Percentiles rank a stretch among this genome's conserved stretches.
Evolutionary conservation across 352 stramenopile genomes (phyloP).

Genomic region (Thalassiosira livingstoniorum): DNA sequence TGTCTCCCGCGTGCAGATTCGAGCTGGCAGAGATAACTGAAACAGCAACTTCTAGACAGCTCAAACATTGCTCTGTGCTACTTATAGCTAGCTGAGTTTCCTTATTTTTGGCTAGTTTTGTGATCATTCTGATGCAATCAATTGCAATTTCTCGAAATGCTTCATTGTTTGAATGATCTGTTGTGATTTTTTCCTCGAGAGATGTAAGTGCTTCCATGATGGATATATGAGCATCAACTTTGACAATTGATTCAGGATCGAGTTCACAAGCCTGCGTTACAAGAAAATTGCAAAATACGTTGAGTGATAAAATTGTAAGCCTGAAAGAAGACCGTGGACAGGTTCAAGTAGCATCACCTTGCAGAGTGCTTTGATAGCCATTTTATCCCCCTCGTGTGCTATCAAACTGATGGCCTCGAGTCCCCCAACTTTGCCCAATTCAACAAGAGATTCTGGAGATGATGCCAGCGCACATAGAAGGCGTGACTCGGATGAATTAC

Average conservation of each 20-base stretch:
- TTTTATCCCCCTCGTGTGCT: conserved; percentile 74
- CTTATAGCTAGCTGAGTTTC: conserved; percentile 34
- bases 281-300: neutral
- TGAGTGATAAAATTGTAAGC: neutral
- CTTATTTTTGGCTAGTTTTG: conserved; percentile 11
- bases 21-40: conserved; percentile 38
- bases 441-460: conserved; percentile 66
- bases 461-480: conserved; percentile 78
- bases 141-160: conserved; percentile 44
- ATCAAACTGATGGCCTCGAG: conserved; percentile 78
- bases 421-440: conserved; percentile 68
- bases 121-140: conserved; percentile 43
- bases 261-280: conserved; percentile 43
- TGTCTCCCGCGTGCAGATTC: conserved; percentile 13
- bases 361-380: conserved; percentile 66
- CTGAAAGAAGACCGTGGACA: neutral
- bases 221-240: conserved; percentile 52
- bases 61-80: conserved; percentile 28
- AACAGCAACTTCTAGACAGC: conserved; percentile 27
- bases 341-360: conserved; percentile 15
- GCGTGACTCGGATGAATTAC: conserved; percentile 72
- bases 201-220: conserved; percentile 50
- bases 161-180: neutral
- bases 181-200: conserved; percentile 29
- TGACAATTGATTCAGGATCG: conserved; percentile 44